Base-by-base conservation (phyloP, 208 protist genomes). In the Leishmania major region DNA sequence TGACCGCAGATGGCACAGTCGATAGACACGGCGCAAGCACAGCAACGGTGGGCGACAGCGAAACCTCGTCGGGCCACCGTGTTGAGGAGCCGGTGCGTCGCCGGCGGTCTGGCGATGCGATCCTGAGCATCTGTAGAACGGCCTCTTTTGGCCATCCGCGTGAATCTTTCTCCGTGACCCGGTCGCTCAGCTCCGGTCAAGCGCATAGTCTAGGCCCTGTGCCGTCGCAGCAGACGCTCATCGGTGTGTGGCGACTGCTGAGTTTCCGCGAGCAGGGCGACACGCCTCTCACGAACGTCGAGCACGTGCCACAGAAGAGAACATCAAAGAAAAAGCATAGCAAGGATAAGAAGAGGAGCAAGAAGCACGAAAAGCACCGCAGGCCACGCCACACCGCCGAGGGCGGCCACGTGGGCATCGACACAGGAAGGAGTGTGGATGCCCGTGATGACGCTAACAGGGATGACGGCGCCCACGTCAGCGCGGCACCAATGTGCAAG, bases 211-310 rank as follows among this genome's bases (percentile, higher is more conserved):
- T 49, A 35, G 70, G 28, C 0, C 60, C 70, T 17, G 60, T 35
- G 4, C 4, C 59, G 0, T 86, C 83, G 28, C 78, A 86, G 77
- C 78, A 82, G 74, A 81, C 73, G 37, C 43, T 78, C 53, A 55
- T 78, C 45, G 59, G 74, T 55, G 74, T 55, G 60, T 87, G 79
- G 77, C 47, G 59, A 47, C 81, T 91, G 66, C 76, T 91, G 64
- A 89, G 81, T 37, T 91, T 91, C 69, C 73, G 78, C 28, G 78
- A 83, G 60, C 84, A 85, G 62, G 86, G 85, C 43, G 88, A 89
- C 77, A 69, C 78, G 22, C 84, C 79, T 45, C 43, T 90, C 25
- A 77, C 79, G 10, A 87, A 82, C 55, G 53, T 71, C n/a, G 75
- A 84, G 73, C 47, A 83, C 66, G 72, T 83, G 66, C 72, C 78